Evolutionary conservation across 306 rosid genomes (phyloP).

Genomic region (Prunus fruticosa): DNA sequence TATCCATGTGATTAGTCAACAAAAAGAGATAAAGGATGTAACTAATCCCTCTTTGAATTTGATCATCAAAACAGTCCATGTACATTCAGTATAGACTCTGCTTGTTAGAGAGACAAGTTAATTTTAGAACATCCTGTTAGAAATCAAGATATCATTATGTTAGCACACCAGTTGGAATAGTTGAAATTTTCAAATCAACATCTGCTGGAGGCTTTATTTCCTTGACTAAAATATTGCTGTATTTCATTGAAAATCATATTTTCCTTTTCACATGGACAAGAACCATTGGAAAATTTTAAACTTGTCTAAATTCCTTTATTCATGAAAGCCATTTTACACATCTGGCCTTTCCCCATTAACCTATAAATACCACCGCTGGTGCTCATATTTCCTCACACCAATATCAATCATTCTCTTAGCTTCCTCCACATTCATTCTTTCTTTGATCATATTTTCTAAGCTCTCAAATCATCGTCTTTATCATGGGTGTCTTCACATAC

Average conservation of each 20-base stretch:
- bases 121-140: too few relatives aligned
- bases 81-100: too few relatives aligned
- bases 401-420: neutral
- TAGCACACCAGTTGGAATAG: neutral
- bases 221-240: neutral
- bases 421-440: neutral
- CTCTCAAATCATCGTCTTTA: neutral
- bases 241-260: too few relatives aligned
- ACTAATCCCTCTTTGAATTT: too few relatives aligned
- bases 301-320: neutral
- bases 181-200: neutral
- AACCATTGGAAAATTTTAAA: neutral
- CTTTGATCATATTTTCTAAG: neutral
- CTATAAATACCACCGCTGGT: neutral
- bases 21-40: too few relatives aligned
- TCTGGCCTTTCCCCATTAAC: neutral
- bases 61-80: too few relatives aligned
- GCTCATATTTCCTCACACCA: neutral
- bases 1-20: too few relatives aligned
- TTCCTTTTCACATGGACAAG: too few relatives aligned
- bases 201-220: neutral
- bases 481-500: slow-evolving; percentile 1
- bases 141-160: neutral
- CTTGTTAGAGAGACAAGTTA: neutral
- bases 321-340: neutral